Base-by-base conservation (phyloP, 495 filamentous ascomycete species). In the Entonaema liquescens region DNA sequence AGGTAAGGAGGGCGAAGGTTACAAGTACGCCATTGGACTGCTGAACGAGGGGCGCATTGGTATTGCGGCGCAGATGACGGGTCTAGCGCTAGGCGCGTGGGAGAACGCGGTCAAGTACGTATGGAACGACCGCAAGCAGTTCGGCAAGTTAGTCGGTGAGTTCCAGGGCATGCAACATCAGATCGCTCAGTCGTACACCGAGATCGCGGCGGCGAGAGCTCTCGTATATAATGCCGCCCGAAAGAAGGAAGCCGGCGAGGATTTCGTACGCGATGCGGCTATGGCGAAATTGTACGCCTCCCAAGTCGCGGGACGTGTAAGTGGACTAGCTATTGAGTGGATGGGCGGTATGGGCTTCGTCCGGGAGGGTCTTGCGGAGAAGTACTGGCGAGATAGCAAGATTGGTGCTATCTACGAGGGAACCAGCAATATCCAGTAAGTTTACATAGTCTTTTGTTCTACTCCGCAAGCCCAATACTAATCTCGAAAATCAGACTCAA, bases 91-190 rank as follows among this genome's bases (percentile, higher is more conserved):
- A 19, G 95, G 95, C 31, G 95, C 95, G 8, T 99, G 91, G 86
- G 95, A 98, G 82, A 97, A 98, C 71, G 96, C 96, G 31, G 95
- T 92, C 42, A 85, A 86, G 89, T 94, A 87, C 79, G 90, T 90
- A 63, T 99, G 93, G 93, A 99, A 98, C 78, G 95, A 99, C 83
- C 91, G 95, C 68, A 93, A 93, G 83, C 95, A 99, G 82, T 99
- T 99, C 79, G 93, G 96, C 54, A 86, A 94, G 76, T 85, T 93
- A 40, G 90, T 99, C 60, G 95, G 96, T 68, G 89, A 93, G 75
- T 99, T 99, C 87, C 95, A 99, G 82, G 95, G 93, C 73, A 98
- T 99, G 94, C 95, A 98, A 82, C 94, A 97, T 82, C 96, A 99
- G 85, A 88, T 99, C 59, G 95, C 95, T 0, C 95, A 99, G 83